phyloP scores from a whole-genome alignment of 2,329 filamentous ascomycete species.

The Penicillium psychrosexuale region DNA sequence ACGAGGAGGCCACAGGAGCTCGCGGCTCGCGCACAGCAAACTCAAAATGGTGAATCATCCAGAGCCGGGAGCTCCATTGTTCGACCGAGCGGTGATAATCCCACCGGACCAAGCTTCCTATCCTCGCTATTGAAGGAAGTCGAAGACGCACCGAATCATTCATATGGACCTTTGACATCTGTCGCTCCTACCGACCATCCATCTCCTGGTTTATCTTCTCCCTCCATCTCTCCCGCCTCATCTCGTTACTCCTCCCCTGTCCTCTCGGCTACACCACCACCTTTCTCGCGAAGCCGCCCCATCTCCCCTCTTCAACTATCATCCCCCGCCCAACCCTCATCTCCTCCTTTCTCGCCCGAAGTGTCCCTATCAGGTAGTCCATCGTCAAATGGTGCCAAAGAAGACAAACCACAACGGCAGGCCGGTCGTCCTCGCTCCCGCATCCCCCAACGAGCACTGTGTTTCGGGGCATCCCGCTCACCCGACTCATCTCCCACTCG shows the following conservation, averaged over 20 bases:
- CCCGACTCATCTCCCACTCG: constrained; percentile 67
- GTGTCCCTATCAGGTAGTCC: constrained; percentile 64
- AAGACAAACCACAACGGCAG: constrained; percentile 12
- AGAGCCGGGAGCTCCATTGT: constrained; percentile 31
- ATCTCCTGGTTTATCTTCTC: constrained; percentile 42
- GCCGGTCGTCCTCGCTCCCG: constrained; percentile 22
- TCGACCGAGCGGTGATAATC: constrained; percentile 35
- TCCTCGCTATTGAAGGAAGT: constrained; percentile 86
- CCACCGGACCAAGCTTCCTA: constrained; percentile 71
- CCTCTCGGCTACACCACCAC: constrained; percentile 39
- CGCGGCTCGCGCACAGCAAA: constrained; percentile 45
- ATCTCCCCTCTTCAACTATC: constrained; percentile 37
- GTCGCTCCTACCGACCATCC: constrained; percentile 39
- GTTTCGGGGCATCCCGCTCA: constrained; percentile 40
- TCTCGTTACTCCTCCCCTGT: constrained; percentile 43
- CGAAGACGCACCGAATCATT: constrained; percentile 52
- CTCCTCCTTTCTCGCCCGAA: constrained; percentile 61
- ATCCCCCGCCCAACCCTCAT: constrained; percentile 30
- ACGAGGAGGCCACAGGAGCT: constrained; percentile 64
- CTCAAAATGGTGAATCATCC: constrained; percentile 42
- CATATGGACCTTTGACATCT: constrained; percentile 31
- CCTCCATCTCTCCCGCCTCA: constrained; percentile 41
- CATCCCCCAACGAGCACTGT: constrained; percentile 24
- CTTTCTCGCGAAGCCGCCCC: constrained; percentile 32
- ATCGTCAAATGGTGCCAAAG: constrained; percentile 19